A percentile compares a stretch with the other conserved stretches of the same genome.
These are phyloP conservation scores for Fagus sylvatica DNA, from an alignment of 306 rosid species.

Conservation along the genomic window DNA sequence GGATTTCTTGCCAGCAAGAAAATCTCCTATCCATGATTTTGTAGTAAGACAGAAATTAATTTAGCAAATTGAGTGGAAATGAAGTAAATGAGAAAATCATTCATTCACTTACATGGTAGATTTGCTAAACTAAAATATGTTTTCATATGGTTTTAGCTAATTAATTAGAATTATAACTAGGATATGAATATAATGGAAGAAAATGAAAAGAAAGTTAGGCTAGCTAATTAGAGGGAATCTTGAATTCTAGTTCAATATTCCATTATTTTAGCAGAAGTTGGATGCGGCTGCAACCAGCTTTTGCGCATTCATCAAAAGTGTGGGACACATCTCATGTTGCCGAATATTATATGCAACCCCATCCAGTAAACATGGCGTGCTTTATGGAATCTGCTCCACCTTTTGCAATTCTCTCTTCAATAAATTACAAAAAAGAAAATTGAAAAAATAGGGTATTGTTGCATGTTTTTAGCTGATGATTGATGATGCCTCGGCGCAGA, in stretches of 20 bases:
- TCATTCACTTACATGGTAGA: not conserved
- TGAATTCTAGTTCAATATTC: not conserved
- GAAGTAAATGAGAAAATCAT: not conserved
- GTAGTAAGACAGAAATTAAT: slow-evolving; percentile 1
- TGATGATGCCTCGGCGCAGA: not conserved
- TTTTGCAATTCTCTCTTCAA: not conserved
- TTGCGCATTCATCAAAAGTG: not conserved
- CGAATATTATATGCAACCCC: not conserved
- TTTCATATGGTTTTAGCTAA: too few species aligned
- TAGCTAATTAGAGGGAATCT: too few species aligned
- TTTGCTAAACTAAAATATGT: not conserved
- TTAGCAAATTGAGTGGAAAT: not conserved
- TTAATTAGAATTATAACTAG: too few species aligned
- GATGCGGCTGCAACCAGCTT: not conserved
- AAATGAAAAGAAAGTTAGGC: not conserved
- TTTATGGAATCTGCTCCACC: not conserved
- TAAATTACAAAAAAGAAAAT: not conserved
- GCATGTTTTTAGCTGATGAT: not conserved
- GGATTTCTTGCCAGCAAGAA: too few species aligned
- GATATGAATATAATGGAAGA: not conserved
- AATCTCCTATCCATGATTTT: not conserved
- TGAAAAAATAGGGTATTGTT: not conserved
- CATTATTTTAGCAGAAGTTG: not conserved
- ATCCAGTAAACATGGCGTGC: slow-evolving; percentile 8
- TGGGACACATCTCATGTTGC: not conserved